Percentiles rank a stretch among this genome's conserved stretches.
These are phyloP conservation scores for Rhodotorula sp. DNA, from an alignment of 1,284 basidiomycete genomes.

Conservation along the genomic window DNA sequence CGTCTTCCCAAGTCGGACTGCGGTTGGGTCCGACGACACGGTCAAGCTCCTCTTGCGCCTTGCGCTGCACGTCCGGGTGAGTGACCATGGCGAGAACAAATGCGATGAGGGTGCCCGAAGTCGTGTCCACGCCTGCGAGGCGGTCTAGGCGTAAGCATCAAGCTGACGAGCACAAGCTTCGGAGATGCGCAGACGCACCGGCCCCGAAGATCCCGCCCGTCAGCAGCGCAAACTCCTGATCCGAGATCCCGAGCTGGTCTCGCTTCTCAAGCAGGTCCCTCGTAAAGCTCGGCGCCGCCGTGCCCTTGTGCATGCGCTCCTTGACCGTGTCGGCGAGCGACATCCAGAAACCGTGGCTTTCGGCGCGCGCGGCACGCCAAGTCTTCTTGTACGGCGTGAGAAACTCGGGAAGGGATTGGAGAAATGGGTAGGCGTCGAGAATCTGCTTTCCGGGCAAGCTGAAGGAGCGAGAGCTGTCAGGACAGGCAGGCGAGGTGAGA, in stretches of 20 bases:
- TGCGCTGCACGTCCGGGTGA: slow-evolving; percentile 29
- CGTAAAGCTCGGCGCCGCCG: slow-evolving; percentile 41
- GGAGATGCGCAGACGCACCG: neutral
- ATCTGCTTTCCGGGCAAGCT: slow-evolving; percentile 44
- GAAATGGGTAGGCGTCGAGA: slow-evolving; percentile 43
- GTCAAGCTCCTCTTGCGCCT: slow-evolving; percentile 45
- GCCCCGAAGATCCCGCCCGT: slow-evolving; percentile 43
- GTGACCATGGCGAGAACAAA: slow-evolving; percentile 46
- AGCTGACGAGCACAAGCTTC: neutral
- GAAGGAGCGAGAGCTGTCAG: neutral
- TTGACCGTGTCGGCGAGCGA: slow-evolving; percentile 1
- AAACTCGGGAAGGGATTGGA: slow-evolving; percentile 41
- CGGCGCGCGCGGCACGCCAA: neutral
- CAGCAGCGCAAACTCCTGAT: slow-evolving; percentile 44
- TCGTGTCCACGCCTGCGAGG: slow-evolving; percentile 28
- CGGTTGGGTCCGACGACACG: slow-evolving; percentile 34
- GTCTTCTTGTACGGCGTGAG: slow-evolving; percentile 44
- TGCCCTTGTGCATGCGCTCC: slow-evolving; percentile 10
- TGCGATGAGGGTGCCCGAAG: neutral
- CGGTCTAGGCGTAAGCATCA: neutral
- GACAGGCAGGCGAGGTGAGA: neutral
- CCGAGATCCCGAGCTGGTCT: slow-evolving; percentile 39
- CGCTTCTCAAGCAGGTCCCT: slow-evolving; percentile 36
- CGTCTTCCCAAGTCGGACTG: slow-evolving; percentile 44
- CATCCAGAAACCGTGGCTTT: slow-evolving; percentile 10